phyloP scores from a whole-genome alignment of 2,329 filamentous ascomycete species.

The Graphium sp. region DNA sequence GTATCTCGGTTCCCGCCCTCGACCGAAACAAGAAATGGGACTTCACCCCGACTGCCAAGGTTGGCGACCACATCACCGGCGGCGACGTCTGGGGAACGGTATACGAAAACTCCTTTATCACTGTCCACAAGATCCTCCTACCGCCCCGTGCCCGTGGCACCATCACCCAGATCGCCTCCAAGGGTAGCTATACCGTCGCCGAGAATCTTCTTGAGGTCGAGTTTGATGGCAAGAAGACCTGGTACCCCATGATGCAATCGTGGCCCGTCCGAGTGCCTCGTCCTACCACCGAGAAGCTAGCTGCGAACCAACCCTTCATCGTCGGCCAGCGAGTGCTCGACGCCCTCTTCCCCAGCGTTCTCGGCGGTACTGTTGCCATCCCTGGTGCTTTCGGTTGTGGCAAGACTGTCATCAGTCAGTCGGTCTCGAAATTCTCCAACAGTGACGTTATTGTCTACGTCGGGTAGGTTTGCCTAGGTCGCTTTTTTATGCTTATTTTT shows the following conservation, averaged over 20 bases:
- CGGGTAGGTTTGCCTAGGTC: too few species aligned
- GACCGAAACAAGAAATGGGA: conserved; percentile 93
- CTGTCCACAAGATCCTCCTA: conserved; percentile 83
- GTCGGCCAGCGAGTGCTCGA: conserved; percentile 95
- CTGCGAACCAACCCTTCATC: conserved; percentile 79
- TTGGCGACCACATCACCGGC: conserved; percentile 91
- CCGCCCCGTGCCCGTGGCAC: conserved; percentile 68
- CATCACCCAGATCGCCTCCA: conserved; percentile 77
- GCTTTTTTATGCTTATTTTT: too few species aligned
- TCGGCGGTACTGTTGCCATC: conserved; percentile 95
- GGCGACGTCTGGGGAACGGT: conserved; percentile 93
- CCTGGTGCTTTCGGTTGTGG: conserved; percentile 96
- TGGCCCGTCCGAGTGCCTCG: conserved; percentile 96
- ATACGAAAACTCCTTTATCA: conserved; percentile 88
- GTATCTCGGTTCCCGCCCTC: conserved; percentile 73
- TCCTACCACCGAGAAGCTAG: conserved; percentile 80
- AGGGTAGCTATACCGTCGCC: conserved; percentile 85
- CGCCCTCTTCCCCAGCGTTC: conserved; percentile 87
- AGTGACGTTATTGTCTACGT: conserved; percentile 98
- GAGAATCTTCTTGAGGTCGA: conserved; percentile 92
- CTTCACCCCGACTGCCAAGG: conserved; percentile 80
- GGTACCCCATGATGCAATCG: conserved; percentile 95
- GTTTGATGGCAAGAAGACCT: conserved; percentile 89
- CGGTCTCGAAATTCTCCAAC: conserved; percentile 99
- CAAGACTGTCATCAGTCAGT: conserved; percentile 98